Evolutionary conservation across 768 basidiomycete species (phyloP), one percentile per base, ranked within the genome.

Genomic region (Boletus patriciae): DNA sequence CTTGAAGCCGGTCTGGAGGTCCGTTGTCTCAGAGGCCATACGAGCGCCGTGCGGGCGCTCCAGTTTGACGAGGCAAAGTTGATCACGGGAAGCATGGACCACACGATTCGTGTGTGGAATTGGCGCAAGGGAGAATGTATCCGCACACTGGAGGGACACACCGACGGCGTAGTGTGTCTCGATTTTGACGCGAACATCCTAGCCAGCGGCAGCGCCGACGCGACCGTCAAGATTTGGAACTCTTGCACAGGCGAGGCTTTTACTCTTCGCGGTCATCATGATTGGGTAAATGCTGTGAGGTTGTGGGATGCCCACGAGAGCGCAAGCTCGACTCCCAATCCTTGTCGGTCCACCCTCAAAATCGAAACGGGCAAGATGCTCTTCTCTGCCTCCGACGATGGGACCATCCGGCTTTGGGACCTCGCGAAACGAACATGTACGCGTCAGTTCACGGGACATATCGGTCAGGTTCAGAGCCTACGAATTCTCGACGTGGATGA

Each of bases 31-130:
- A 83, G 81, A 40, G 97, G 97, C 15, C 97, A 99, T 67, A 91
- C 91, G 3, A 83, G 95, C 23, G 94, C 89, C n/a, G 84, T 99
- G 25, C 81, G 94, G 3, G 86, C 93, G 0, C 78, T 98, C 52
- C 97, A 98, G 74, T 99, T 99, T 63, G 97, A 99, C 71, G 89
- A 92, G 59, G 88, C 84, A 56, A 95, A 97, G 73, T 79, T 98
- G 49, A 93, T 99, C 68, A 98, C 97, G 0, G 97, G 89, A 9
- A 90, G 89, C 61, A 96, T 98, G 95, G 97, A 99, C 68, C 83
- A 85, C 62, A 96, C 94, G 0, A 84, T 99, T 68, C 88, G 91
- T 55, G 89, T 99, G 41, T 99, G 94, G 94, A 88, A 96, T 66
- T 98, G 94, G 95, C 80, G 94, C 50, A 84, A 85, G 29, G 94